Base-by-base conservation (phyloP, 331 rosid genomes). In the Rosa hybrid region DNA sequence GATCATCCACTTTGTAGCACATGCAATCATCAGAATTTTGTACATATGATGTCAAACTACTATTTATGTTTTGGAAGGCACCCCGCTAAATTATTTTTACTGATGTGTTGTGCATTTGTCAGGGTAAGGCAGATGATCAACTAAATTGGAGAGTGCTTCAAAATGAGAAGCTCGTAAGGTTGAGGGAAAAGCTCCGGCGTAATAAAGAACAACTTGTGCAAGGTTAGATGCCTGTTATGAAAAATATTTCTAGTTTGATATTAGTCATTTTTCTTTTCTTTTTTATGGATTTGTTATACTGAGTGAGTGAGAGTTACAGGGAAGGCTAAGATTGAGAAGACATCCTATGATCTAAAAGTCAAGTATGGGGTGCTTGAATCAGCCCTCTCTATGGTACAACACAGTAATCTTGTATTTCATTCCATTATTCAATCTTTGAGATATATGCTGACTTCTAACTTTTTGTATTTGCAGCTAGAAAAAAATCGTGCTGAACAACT, bases 81-180 rank as follows among this genome's bases (percentile, higher is more conserved):
- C 9, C 4, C 5, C 53, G 49, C 18, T 73, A 18, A 45, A 78
- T 78, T 71, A 69, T 75, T 81, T 86, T 41, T 68, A 51, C 41
- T 86, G 63, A 83, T 80, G 68, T 69, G 68, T 81, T 68, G 16
- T 63, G 49, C 78, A 72, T 79, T 82, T 41, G 5, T 49, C 77
- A 96, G 99, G 97, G 97, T 69, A 96, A 88, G 86, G 97, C 90
- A 23, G 98, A 96, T 79, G 97, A 93, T 86, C 97, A 91, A 79
- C 85, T 64, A 64, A 89, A 90, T 80, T 96, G 98, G 98, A 91
- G 92, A 81, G 86, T 90, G 76, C 90, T 90, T 85, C 93, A 89
- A 72, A 88, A 88, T 80, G 98, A 96, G 75, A 96, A 93, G 86
- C 94, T 93, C 83, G 83, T 88, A 27, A 87, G 78, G 79, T 87